phyloP scores from a whole-genome alignment of 2,329 filamentous ascomycete species.

The Epichloe bromicola region DNA sequence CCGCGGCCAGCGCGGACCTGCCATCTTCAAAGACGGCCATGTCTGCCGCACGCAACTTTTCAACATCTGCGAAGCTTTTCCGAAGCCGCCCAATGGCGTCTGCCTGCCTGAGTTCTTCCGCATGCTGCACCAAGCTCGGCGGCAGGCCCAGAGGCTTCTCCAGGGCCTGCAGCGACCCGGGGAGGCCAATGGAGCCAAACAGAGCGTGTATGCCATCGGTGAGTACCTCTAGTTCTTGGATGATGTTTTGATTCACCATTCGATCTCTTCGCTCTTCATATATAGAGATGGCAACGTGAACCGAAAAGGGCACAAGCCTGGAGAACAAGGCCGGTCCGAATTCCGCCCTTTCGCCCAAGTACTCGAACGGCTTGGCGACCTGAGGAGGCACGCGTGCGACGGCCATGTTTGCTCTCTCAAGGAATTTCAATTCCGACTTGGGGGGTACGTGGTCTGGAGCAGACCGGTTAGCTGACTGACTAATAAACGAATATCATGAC shows the following conservation, averaged over 20 bases:
- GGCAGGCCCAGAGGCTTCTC: constrained; percentile 90
- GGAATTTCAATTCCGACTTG: constrained; percentile 72
- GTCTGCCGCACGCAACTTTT: constrained; percentile 76
- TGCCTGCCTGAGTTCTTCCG: constrained; percentile 85
- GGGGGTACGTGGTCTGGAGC: constrained; percentile 65
- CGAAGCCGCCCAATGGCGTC: constrained; percentile 70
- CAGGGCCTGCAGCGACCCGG: constrained; percentile 88
- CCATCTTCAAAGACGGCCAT: constrained; percentile 72
- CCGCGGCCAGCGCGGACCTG: constrained; percentile 60
- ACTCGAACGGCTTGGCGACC: constrained; percentile 64
- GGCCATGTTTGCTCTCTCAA: constrained; percentile 87
- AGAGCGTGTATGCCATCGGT: constrained; percentile 70
- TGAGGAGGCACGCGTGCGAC: constrained; percentile 65
- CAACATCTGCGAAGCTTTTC: constrained; percentile 73
- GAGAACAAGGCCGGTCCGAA: constrained; percentile 79
- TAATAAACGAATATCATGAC: background rate
- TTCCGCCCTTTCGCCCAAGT: constrained; percentile 66
- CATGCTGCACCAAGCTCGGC: constrained; percentile 72
- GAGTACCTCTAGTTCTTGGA: constrained; percentile 70
- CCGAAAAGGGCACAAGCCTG: constrained; percentile 87
- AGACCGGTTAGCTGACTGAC: constrained; percentile 16
- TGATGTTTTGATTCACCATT: constrained; percentile 78
- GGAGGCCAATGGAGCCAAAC: constrained; percentile 66
- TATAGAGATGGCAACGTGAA: constrained; percentile 88
- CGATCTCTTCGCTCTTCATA: constrained; percentile 86